Evolutionary conservation across 1,139 yeast genomes (phyloP).

Genomic region (Saccharomycopsis hybrid): DNA sequence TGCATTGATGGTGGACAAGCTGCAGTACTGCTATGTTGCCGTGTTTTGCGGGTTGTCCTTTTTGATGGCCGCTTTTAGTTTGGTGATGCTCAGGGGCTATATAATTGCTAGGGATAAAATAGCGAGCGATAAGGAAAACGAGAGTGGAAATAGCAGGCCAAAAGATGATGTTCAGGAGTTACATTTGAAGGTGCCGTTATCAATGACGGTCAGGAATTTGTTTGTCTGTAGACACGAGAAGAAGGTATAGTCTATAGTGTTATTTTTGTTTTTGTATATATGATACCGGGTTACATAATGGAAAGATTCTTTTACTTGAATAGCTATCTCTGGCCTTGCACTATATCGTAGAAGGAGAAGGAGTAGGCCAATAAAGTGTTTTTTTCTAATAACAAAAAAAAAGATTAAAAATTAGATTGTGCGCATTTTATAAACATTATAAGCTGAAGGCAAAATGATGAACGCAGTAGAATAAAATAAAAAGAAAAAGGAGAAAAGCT

Average conservation of each 20-base stretch:
- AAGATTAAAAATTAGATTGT: too few species aligned
- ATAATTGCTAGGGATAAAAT: conserved; percentile 24
- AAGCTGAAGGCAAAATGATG: too few species aligned
- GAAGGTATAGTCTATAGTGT: background rate
- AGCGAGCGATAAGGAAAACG: background rate
- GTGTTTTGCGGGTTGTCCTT: conserved; percentile 43
- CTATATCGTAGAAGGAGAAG: too few species aligned
- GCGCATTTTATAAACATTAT: too few species aligned
- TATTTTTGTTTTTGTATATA: too few species aligned
- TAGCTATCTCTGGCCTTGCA: too few species aligned
- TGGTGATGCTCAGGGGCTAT: conserved; percentile 31
- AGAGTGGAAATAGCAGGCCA: background rate
- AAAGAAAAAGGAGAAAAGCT: too few species aligned
- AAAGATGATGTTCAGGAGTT: conserved; percentile 1
- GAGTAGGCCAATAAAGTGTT: too few species aligned
- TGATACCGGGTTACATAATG: too few species aligned
- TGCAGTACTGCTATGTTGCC: conserved; percentile 45
- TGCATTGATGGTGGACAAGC: conserved; percentile 19
- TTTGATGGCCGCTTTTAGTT: conserved; percentile 26
- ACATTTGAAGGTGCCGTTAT: background rate
- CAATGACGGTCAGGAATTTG: background rate
- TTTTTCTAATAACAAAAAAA: too few species aligned
- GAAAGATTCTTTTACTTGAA: too few species aligned
- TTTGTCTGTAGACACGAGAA: background rate
- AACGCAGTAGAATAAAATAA: too few species aligned